Conservation (phyloP, 2,329 filamentous ascomycete species). For the Venturia pyrina region DNA sequence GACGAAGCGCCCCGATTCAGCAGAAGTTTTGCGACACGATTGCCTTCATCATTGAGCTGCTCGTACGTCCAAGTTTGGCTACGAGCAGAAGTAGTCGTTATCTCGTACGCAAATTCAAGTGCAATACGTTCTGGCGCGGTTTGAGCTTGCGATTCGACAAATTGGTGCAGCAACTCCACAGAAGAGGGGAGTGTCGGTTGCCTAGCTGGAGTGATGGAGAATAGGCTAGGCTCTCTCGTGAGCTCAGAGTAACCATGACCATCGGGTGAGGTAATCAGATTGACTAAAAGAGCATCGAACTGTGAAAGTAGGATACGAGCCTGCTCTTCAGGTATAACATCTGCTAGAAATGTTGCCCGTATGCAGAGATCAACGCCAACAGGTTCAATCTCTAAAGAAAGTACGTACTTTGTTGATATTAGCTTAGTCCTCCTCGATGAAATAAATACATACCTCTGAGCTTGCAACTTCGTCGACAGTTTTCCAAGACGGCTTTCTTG, state of each 20-base stretch:
- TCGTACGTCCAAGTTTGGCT: constrained; percentile 60
- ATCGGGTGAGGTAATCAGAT: constrained; percentile 36
- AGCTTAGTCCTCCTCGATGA: neutral
- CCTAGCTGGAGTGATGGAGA: constrained; percentile 58
- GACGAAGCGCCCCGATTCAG: constrained; percentile 36
- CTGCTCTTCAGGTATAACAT: constrained; percentile 59
- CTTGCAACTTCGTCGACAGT: constrained; percentile 55
- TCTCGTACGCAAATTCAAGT: constrained; percentile 61
- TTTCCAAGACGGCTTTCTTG: constrained; percentile 41
- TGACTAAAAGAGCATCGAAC: constrained; percentile 55
- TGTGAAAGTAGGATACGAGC: constrained; percentile 58
- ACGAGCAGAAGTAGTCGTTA: constrained; percentile 37
- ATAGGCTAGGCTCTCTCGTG: constrained; percentile 30
- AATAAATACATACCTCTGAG: constrained; percentile 44
- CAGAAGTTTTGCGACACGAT: constrained; percentile 61
- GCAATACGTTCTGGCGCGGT: constrained; percentile 51
- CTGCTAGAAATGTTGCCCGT: constrained; percentile 54
- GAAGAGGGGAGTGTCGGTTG: constrained; percentile 47
- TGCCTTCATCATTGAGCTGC: constrained; percentile 61
- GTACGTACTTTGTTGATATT: constrained; percentile 43
- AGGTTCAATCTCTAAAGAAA: constrained; percentile 72
- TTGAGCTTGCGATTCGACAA: constrained; percentile 57
- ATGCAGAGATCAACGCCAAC: constrained; percentile 42
- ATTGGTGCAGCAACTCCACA: constrained; percentile 59
- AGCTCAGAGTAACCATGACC: constrained; percentile 24